phyloP scores from a whole-genome alignment of 345 rosid species.

The Cardamine chenopodiifolia region DNA sequence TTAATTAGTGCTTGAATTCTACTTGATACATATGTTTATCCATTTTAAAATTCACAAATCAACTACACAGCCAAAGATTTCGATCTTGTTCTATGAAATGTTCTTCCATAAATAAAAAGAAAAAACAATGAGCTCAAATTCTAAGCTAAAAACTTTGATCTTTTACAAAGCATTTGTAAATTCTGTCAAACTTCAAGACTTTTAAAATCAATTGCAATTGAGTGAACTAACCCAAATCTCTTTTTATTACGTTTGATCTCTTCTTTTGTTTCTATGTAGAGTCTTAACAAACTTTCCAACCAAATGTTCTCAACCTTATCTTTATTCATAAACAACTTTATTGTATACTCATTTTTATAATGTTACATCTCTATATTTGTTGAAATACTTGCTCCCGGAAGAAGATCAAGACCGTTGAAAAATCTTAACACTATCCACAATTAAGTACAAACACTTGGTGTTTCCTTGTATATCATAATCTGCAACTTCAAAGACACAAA shows the following conservation, averaged over 20 bases:
- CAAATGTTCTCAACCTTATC: not conserved
- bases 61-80: not conserved
- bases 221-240: not conserved
- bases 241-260: not conserved
- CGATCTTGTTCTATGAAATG: not conserved
- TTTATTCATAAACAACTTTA: not conserved
- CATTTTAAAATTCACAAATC: not conserved
- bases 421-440: conserved; percentile 2
- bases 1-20: not conserved
- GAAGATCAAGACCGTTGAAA: not conserved
- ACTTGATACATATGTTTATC: too few relatives aligned
- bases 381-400: not conserved
- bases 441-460: conserved; percentile 11
- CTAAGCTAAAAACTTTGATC: not conserved
- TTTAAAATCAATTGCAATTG: not conserved
- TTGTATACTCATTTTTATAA: not conserved
- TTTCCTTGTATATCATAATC: conserved; percentile 15
- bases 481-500: conserved; percentile 27
- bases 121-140: not conserved
- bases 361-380: conserved; percentile 9
- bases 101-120: not conserved
- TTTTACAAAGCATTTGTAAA: not conserved
- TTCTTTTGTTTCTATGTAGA: not conserved
- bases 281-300: not conserved
- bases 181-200: not conserved